phyloP scores from a whole-genome alignment of 2,329 filamentous ascomycete species.

The Aspergillus oerlinghausenensis region DNA sequence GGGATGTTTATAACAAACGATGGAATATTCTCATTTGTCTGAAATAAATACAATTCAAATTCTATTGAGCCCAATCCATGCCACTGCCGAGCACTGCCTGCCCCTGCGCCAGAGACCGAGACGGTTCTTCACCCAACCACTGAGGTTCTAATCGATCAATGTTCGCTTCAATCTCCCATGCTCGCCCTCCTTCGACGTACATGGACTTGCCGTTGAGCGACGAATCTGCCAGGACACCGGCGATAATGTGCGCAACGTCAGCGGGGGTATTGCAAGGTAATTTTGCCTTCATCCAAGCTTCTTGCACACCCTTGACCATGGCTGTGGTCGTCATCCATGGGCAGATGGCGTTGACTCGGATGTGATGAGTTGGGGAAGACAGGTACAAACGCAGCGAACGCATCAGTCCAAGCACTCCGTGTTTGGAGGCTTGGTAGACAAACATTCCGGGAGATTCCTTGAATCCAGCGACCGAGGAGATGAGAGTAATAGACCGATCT shows the following conservation, averaged over 20 bases:
- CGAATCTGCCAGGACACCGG: constrained; percentile 31
- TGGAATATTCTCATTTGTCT: background rate
- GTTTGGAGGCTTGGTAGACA: constrained; percentile 47
- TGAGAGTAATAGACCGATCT: constrained; percentile 42
- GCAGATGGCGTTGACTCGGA: constrained; percentile 44
- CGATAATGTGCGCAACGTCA: constrained; percentile 39
- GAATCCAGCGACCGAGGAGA: constrained; percentile 47
- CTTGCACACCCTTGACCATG: constrained; percentile 32
- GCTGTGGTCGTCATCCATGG: constrained; percentile 43
- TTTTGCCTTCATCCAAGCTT: constrained; percentile 33
- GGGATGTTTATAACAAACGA: background rate
- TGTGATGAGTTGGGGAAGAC: constrained; percentile 29
- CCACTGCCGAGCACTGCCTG: constrained; percentile 26
- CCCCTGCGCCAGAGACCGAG: constrained; percentile 29
- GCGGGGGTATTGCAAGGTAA: constrained; percentile 38
- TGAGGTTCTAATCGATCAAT: constrained; percentile 38
- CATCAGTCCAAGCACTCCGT: constrained; percentile 50
- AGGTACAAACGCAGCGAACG: constrained; percentile 40
- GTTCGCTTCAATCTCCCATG: constrained; percentile 43
- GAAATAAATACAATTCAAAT: background rate
- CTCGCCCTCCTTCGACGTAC: constrained; percentile 41
- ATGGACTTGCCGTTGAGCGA: constrained; percentile 39
- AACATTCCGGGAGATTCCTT: constrained; percentile 46
- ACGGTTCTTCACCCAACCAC: constrained; percentile 42
- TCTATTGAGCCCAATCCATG: background rate